These are phyloP conservation scores for Bigelowiella natans DNA, from an alignment of 78 protist species.

Conservation along the genomic window DNA sequence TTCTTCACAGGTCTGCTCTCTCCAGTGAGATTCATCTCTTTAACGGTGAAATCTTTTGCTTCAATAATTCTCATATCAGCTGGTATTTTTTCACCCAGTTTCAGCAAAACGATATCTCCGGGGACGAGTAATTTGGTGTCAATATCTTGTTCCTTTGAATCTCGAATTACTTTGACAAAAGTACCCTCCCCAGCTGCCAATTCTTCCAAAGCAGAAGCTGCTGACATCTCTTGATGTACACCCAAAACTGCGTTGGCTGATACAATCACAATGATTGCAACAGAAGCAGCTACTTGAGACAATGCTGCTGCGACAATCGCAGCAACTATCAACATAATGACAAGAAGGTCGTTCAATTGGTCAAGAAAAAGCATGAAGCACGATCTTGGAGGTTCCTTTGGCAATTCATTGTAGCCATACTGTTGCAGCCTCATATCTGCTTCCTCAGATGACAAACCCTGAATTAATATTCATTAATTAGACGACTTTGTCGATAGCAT, in stretches of 20 bases:
- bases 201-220: not conserved
- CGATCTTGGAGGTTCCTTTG: not conserved
- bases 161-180: not conserved
- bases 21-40: not conserved
- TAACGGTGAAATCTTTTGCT: not conserved
- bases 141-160: not conserved
- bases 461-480: not conserved
- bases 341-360: not conserved
- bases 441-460: not conserved
- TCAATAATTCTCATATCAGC: not conserved
- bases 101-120: constrained; percentile 2
- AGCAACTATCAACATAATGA: not conserved
- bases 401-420: not conserved
- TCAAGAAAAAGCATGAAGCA: not conserved
- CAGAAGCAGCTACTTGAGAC: not conserved
- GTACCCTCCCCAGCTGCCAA: not conserved
- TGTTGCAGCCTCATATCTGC: not conserved
- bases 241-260: not conserved
- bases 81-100: not conserved
- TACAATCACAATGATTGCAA: not conserved
- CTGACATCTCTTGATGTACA: not conserved
- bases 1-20: not conserved
- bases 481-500: no score
- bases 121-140: not conserved
- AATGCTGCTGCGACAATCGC: not conserved